Conservation (phyloP, 1,284 basidiomycete genomes). For the Prillingera fragicola region DNA sequence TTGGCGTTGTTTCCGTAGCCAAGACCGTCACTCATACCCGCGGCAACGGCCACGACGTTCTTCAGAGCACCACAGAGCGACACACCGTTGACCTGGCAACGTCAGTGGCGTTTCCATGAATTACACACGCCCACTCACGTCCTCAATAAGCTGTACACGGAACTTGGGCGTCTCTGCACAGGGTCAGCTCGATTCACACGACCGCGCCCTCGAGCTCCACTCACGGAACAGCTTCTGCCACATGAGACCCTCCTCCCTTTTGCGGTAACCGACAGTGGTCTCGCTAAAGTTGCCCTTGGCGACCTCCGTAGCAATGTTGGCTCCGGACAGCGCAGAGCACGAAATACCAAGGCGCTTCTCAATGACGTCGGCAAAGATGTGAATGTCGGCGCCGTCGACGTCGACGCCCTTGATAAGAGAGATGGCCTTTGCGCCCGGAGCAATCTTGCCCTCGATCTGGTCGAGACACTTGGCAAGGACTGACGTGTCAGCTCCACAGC, state of each 20-base stretch:
- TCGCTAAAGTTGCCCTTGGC: constrained; percentile 53
- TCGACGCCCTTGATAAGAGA: constrained; percentile 55
- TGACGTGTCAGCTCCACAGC: constrained; percentile 14
- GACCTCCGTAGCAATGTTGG: constrained; percentile 58
- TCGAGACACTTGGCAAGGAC: constrained; percentile 46
- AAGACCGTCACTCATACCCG: constrained; percentile 55
- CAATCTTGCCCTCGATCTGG: constrained; percentile 49
- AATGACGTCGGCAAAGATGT: constrained; percentile 57
- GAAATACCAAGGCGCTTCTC: constrained; percentile 52
- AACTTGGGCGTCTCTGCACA: constrained; percentile 49
- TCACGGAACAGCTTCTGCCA: constrained; percentile 51
- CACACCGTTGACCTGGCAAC: constrained; percentile 51
- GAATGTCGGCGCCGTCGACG: constrained; percentile 52
- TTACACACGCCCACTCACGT: constrained; percentile 37
- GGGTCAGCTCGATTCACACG: constrained; percentile 2
- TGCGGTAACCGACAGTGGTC: constrained; percentile 56
- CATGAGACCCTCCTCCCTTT: constrained; percentile 47
- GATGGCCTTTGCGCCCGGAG: constrained; percentile 48
- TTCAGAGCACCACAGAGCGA: constrained; percentile 57
- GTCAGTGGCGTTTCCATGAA: neutral
- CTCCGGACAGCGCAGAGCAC: constrained; percentile 56
- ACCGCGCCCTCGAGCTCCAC: constrained; percentile 9
- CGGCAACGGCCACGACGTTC: constrained; percentile 56
- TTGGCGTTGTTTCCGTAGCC: constrained; percentile 57
- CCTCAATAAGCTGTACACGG: constrained; percentile 54